Evolutionary conservation across 2,329 filamentous ascomycete species (phyloP), one percentile per base, ranked within the genome.

Genomic region (Fusarium burgessii): DNA sequence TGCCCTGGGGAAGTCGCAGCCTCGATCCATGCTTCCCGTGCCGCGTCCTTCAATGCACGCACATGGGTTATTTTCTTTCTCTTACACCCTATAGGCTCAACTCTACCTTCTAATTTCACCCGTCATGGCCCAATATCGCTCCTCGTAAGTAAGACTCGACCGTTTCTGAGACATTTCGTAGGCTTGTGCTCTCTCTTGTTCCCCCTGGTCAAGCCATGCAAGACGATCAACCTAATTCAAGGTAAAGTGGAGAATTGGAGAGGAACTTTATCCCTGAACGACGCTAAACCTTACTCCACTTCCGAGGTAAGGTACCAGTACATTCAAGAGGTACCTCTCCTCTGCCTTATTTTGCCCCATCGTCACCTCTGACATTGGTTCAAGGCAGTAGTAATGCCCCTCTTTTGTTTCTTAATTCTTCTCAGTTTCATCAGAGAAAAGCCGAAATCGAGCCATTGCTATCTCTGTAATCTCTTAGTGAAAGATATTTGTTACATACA

Each of bases 211-310:
- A 67, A 57, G 61, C 60, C 71, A 68, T 63, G 56, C 62, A 47
- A 52, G 68, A 63, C 62, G 71, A 74, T 74, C 68, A 67, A 68
- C 64, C 65, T 49, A 63, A 72, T 72, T 66, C 59, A 43, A 54
- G 43, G 56, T 49, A 69, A 43, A 59, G 69, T 71, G 70, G 70
- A 12, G 70, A 71, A 47, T 68, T 71, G 56, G 65, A 70, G 69
- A 70, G 56, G 55, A 54, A 46, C 43, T 9, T 33, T 9, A 61
- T 38, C 63, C 63, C 32, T 20, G 55, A 49, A 38, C 23, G 40
- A 65, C 55, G 35, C 62, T 62, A 55, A 59, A 36, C 40, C 40
- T 57, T 70, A 57, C 69, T 64, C 36, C 69, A 72, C 61, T 49
- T 35, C 20, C 45, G 35, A 57, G 33, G 35, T 7, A 33, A 71